Evolutionary conservation across 2,329 filamentous ascomycete species (phyloP), one percentile per base, ranked within the genome.

Genomic region (Colletotrichum euphorbiae): DNA sequence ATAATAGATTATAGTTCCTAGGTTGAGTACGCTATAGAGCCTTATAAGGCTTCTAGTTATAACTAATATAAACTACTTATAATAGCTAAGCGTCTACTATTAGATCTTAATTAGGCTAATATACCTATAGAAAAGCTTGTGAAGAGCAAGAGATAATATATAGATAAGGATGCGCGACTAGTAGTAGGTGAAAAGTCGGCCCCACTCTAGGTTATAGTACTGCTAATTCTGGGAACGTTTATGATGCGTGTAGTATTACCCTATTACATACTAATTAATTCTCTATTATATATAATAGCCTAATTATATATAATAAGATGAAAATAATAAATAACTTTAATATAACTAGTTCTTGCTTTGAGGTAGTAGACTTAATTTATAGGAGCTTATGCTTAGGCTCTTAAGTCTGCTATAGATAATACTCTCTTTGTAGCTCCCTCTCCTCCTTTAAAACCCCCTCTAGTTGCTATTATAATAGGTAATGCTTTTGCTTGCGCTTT

Each of bases 1-100:
- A 55, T 55, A 31, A 11, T 28, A 12, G 17, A 33, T 36, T 42
- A 55, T 7, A 12, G 52, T 55, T 31, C 13, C 19, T 55, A 12
- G 36, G 52, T 55, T 55, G 3, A 55, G 36, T 17, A 55, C 11
- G 36, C 52, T 55, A 19, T 12, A 40, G 19, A 55, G 52, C 52
- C 52, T 55, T 19, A 55, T 13, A 15, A 55, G 28, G 52, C 11
- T 21, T 33, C 24, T 11, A 17, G 33, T 46, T 15, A 1, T 19
- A 17, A 19, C 11, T 13, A 19, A 55, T 40, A 15, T 42, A 7
- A 55, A 24, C 19, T 55, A 3, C 6, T 2, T 31, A 15, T 51
- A 6, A 51, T n/a, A 31, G 13, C 11, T 4, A 51, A 51, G 13
- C 46, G 13, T 33, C 21, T 3, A 31, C 21, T 31, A 51, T 51